Evolutionary conservation across 768 basidiomycete species (phyloP).

Genomic region (Amanita phalloides): DNA sequence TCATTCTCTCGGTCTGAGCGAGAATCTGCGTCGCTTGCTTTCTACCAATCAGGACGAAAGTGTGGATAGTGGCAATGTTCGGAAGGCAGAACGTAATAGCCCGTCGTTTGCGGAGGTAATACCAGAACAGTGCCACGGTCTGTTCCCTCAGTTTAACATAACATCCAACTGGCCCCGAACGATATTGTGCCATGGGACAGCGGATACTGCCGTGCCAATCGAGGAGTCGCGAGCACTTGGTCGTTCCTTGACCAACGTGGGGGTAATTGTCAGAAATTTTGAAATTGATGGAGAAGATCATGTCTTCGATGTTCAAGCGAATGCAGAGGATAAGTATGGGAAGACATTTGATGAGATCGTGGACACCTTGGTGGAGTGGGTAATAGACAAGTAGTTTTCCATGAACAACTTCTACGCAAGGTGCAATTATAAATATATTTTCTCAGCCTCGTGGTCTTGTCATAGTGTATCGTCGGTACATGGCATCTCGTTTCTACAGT

Average conservation of each 20-base stretch:
- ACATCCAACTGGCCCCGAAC: constrained; percentile 34
- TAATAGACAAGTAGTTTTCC: not conserved
- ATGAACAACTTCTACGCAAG: too few species aligned
- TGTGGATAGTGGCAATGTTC: constrained; percentile 16
- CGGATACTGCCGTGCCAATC: constrained; percentile 33
- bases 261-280: constrained; percentile 23
- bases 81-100: constrained; percentile 4
- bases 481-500: too few species aligned
- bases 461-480: not conserved
- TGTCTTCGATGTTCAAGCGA: constrained; percentile 41
- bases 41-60: constrained; percentile 1
- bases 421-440: not conserved
- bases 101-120: constrained; percentile 14
- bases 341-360: constrained; percentile 23
- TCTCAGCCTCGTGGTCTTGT: not conserved
- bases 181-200: constrained; percentile 37
- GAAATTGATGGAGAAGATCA: constrained; percentile 37
- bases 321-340: constrained; percentile 30
- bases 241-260: constrained; percentile 20
- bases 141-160: constrained; percentile 42
- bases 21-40: constrained; percentile 20
- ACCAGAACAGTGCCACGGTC: constrained; percentile 19
- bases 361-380: constrained; percentile 21
- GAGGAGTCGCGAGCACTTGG: constrained; percentile 29
- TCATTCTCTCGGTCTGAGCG: constrained; percentile 37